Percentiles rank a stretch among this genome's conserved stretches.
phyloP scores from a whole-genome alignment of 2,329 filamentous ascomycete species.

The Clarireedia sp. region DNA sequence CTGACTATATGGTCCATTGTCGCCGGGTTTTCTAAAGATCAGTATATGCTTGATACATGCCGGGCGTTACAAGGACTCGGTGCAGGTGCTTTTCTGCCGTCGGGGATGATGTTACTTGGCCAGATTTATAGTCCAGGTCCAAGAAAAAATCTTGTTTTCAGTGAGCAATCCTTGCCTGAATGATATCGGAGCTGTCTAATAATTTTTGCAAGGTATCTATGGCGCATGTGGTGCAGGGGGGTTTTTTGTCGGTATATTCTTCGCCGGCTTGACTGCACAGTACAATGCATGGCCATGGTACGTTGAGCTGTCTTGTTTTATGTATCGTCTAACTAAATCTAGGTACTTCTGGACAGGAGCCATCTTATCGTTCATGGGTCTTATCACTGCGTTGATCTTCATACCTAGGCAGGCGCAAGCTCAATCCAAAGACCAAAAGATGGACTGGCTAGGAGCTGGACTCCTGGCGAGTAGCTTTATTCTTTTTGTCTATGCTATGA shows the following conservation, averaged over 20 bases:
- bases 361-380: conserved; percentile 40
- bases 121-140: conserved; percentile 55
- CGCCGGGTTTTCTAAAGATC: conserved; percentile 58
- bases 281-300: conserved; percentile 57
- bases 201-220: conserved; percentile 1
- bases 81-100: conserved; percentile 59
- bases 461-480: conserved; percentile 57
- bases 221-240: conserved; percentile 7
- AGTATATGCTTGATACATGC: conserved; percentile 60
- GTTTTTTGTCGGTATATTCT: conserved; percentile 53
- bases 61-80: conserved; percentile 66
- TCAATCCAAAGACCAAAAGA: conserved; percentile 35
- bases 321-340: neutral
- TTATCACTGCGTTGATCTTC: conserved; percentile 37
- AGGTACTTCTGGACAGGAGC: conserved; percentile 53
- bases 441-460: conserved; percentile 60
- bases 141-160: conserved; percentile 54
- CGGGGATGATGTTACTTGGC: conserved; percentile 55
- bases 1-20: conserved; percentile 58
- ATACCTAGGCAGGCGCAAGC: conserved; percentile 39
- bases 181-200: neutral
- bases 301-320: neutral
- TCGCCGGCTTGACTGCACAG: conserved; percentile 54
- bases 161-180: conserved; percentile 8
- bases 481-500: conserved; percentile 65